Evolutionary conservation across 2,329 filamentous ascomycete genomes (phyloP).

Genomic region (Beauveria caledonica): DNA sequence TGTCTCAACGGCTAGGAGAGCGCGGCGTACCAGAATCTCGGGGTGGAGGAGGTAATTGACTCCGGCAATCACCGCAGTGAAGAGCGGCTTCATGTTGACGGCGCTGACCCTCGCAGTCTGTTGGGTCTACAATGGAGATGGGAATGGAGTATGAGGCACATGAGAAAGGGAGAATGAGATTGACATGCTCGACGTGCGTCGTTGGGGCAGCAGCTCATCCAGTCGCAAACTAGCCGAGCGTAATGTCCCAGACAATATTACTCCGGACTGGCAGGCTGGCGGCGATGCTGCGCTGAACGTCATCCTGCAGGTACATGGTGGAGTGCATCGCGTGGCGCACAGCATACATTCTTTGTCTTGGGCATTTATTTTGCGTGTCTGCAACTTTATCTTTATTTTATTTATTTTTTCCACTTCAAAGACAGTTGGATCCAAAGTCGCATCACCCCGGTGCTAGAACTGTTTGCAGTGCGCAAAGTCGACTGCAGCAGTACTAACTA

Average conservation of each 20-base stretch:
- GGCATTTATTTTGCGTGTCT: background rate
- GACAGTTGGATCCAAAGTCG: too few species aligned
- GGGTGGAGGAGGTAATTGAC: conserved; percentile 11
- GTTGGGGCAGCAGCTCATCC: background rate
- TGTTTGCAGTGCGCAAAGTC: too few species aligned
- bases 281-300: background rate
- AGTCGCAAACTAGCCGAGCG: background rate
- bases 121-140: background rate
- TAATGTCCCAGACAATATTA: background rate
- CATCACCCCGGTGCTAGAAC: too few species aligned
- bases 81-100: conserved; percentile 11
- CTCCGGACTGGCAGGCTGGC: background rate
- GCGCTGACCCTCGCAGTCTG: background rate
- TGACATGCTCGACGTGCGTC: background rate
- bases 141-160: background rate
- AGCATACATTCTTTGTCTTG: background rate
- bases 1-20: background rate
- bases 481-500: too few species aligned
- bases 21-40: conserved; percentile 3
- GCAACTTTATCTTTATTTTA: background rate
- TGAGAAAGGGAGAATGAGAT: background rate
- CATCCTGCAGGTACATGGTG: background rate
- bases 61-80: conserved; percentile 10
- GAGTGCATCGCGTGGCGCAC: background rate
- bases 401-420: background rate